A percentile compares a stretch with the other conserved stretches of the same genome.
Evolutionary conservation across 805 yeast species (phyloP).

Genomic region (Candida odintsovae): DNA sequence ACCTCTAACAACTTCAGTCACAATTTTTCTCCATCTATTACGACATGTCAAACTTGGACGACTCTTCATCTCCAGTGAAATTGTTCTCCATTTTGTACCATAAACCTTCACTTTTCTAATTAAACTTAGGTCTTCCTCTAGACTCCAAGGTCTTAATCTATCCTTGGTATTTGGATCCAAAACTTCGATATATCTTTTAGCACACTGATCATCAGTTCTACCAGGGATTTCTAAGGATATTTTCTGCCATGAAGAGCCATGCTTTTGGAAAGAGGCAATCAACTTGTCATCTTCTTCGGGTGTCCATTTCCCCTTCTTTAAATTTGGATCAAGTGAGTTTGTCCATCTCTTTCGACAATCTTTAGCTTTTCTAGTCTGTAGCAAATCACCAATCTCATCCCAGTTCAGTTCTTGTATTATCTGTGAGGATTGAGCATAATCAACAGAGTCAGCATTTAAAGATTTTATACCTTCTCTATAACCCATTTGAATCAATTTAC

Average conservation of each 20-base stretch:
- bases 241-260: constrained; percentile 84
- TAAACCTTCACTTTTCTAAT: constrained; percentile 60
- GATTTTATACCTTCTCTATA: constrained; percentile 30
- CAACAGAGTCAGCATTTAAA: constrained; percentile 22
- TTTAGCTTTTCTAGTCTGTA: constrained; percentile 58
- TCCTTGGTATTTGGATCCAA: constrained; percentile 76
- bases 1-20: constrained; percentile 67
- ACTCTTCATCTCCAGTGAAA: constrained; percentile 63
- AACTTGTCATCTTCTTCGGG: constrained; percentile 67
- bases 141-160: constrained; percentile 72
- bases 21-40: constrained; percentile 86
- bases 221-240: constrained; percentile 74
- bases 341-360: constrained; percentile 88
- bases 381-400: constrained; percentile 49
- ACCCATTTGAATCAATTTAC: constrained; percentile 28
- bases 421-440: constrained; percentile 17
- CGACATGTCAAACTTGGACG: constrained; percentile 88
- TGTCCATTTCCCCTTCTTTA: constrained; percentile 86
- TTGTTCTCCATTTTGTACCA: constrained; percentile 89
- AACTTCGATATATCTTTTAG: constrained; percentile 85
- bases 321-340: constrained; percentile 74
- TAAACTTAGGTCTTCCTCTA: constrained; percentile 67
- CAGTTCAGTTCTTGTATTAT: constrained; percentile 43
- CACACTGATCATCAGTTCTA: constrained; percentile 92
- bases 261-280: constrained; percentile 53